A percentile compares a stretch with the other conserved stretches of the same genome.
Evolutionary conservation across 352 stramenopile species (phyloP).

Genomic region (Globisporangium yorkense): DNA sequence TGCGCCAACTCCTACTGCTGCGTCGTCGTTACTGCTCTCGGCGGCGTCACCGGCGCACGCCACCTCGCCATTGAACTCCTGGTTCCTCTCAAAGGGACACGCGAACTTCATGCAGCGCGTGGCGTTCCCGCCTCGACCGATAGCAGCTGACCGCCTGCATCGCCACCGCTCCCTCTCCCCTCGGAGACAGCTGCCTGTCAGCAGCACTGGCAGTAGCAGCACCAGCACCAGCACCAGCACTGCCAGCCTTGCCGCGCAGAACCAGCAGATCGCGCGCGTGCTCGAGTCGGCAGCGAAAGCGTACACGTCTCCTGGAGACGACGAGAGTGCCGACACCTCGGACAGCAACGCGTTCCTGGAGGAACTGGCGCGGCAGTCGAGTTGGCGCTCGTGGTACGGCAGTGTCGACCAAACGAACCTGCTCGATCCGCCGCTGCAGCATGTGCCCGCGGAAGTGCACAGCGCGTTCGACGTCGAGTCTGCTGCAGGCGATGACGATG

Average conservation of each 20-base stretch:
- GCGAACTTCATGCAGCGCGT: slow-evolving; percentile 21
- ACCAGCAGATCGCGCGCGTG: background rate
- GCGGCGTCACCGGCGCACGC: background rate
- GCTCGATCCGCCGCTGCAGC: slow-evolving; percentile 42
- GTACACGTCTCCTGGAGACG: background rate
- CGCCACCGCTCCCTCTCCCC: slow-evolving; percentile 45
- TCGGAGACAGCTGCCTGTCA: slow-evolving; percentile 2
- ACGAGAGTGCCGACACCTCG: background rate
- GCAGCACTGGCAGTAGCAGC: background rate
- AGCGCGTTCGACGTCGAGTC: slow-evolving; percentile 5
- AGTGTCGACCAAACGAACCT: slow-evolving; percentile 30
- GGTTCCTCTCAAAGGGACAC: slow-evolving; percentile 21
- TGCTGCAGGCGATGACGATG: slow-evolving; percentile 5
- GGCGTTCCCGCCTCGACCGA: slow-evolving; percentile 8
- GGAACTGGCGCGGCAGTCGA: slow-evolving; percentile 31
- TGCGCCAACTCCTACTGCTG: background rate
- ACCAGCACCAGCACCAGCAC: background rate
- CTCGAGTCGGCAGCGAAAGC: background rate
- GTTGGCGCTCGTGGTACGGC: slow-evolving; percentile 62
- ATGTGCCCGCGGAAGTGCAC: slow-evolving; percentile 22
- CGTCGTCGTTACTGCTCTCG: slow-evolving; percentile 1
- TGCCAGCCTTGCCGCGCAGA: background rate
- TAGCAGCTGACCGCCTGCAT: slow-evolving; percentile 20
- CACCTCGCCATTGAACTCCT: slow-evolving; percentile 17
- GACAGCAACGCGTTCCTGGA: slow-evolving; percentile 38